Percentiles rank a stretch among this genome's conserved stretches.
These are phyloP conservation scores for Erodium texanum DNA, from an alignment of 441 rosid species.

Conservation along the genomic window DNA sequence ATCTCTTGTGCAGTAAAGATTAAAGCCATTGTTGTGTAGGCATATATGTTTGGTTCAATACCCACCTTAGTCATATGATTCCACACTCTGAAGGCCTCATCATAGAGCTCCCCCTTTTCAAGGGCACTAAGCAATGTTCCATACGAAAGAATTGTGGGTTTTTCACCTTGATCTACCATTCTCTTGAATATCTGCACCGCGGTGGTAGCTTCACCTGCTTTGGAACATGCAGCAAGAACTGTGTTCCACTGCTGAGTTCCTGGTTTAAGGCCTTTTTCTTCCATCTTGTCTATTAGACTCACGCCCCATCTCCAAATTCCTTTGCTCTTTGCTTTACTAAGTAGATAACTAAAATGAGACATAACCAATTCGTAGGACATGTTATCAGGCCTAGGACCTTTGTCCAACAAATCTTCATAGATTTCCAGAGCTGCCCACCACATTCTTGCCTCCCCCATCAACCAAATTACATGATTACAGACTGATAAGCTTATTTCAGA, in stretches of 20 bases:
- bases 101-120: constrained; percentile 72
- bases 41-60: constrained; percentile 54
- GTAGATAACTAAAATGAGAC: constrained; percentile 64
- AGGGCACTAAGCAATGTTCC: constrained; percentile 76
- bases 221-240: constrained; percentile 80
- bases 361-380: constrained; percentile 57
- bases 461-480: constrained; percentile 86
- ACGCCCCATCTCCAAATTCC: constrained; percentile 90
- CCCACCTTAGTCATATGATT: constrained; percentile 79
- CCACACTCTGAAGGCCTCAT: constrained; percentile 71
- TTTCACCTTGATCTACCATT: constrained; percentile 78
- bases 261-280: constrained; percentile 72
- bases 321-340: constrained; percentile 59
- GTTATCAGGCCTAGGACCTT: constrained; percentile 74
- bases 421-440: constrained; percentile 96
- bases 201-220: constrained; percentile 64
- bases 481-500: constrained; percentile 59
- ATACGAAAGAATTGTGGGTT: constrained; percentile 68
- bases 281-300: constrained; percentile 65
- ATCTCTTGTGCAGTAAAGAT: constrained; percentile 55
- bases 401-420: constrained; percentile 72
- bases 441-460: constrained; percentile 83
- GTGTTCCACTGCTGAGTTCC: constrained; percentile 70
- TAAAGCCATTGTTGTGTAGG: constrained; percentile 76
- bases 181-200: constrained; percentile 67